These are phyloP conservation scores for Lipomyces anomalus DNA, from an alignment of 805 yeast genomes.

Conservation along the genomic window DNA sequence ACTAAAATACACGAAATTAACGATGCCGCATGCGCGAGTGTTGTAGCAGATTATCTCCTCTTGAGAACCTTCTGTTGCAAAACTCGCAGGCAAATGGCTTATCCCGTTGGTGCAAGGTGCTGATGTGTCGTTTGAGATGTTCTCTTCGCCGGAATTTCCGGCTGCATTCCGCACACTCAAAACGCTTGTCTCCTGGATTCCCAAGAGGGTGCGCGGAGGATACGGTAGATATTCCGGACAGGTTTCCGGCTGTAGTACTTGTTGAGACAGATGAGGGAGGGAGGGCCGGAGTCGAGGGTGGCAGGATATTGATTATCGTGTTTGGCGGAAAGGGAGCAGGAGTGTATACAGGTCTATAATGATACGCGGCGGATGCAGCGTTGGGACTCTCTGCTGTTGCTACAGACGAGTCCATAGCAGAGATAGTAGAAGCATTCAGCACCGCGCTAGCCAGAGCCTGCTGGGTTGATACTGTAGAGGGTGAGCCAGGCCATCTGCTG, in stretches of 20 bases:
- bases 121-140: conserved; percentile 66
- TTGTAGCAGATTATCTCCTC: conserved; percentile 62
- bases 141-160: conserved; percentile 70
- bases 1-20: too few relatives aligned
- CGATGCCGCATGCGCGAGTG: conserved; percentile 53
- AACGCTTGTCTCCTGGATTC: conserved; percentile 28
- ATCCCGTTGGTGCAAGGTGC: conserved; percentile 64
- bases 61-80: conserved; percentile 59
- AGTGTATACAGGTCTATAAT: not conserved
- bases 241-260: too few relatives aligned
- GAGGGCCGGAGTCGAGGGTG: conserved; percentile 2
- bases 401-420: conserved; percentile 4
- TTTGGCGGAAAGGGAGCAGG: not conserved
- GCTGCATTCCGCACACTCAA: conserved; percentile 57
- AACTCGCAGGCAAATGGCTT: conserved; percentile 61
- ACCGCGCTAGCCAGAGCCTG: not conserved
- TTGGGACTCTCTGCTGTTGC: not conserved
- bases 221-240: too few relatives aligned
- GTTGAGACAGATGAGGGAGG: too few relatives aligned
- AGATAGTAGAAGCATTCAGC: conserved; percentile 4
- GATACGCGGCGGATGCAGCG: not conserved
- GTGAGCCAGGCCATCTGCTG: too few relatives aligned
- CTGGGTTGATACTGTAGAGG: too few relatives aligned
- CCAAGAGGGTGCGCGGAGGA: too few relatives aligned
- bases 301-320: not conserved